These are phyloP conservation scores for Iris macrosiphon DNA, from an alignment of 106 monocot species.

Conservation along the genomic window DNA sequence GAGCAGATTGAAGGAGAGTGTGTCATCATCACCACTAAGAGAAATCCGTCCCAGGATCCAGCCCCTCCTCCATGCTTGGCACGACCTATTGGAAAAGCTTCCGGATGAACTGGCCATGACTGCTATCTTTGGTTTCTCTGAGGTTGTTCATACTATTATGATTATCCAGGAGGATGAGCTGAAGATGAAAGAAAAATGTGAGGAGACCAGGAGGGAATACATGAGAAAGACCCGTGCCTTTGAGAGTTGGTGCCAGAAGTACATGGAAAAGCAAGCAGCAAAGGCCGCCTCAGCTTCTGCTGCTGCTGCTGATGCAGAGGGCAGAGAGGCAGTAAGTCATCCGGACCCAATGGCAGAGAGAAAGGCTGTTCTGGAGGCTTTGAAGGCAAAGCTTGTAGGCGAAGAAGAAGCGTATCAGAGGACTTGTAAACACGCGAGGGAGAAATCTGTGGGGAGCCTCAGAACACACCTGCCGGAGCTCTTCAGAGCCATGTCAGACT, in stretches of 20 bases:
- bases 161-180: conserved; percentile 58
- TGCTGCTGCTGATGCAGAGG: conserved; percentile 22
- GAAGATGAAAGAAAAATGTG: conserved; percentile 45
- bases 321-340: conserved; percentile 7
- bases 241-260: conserved; percentile 53
- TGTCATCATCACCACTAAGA: conserved; percentile 31
- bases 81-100: conserved; percentile 62
- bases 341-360: conserved; percentile 33
- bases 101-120: conserved; percentile 32
- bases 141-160: conserved; percentile 38
- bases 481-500: conserved; percentile 52
- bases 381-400: conserved; percentile 33
- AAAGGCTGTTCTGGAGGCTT: conserved; percentile 29
- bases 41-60: conserved; percentile 35
- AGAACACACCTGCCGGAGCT: conserved; percentile 68
- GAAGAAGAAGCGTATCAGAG: conserved; percentile 34
- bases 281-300: background rate
- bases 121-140: conserved; percentile 49
- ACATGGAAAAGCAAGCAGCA: conserved; percentile 7
- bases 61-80: conserved; percentile 53
- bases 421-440: conserved; percentile 62
- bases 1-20: conserved; percentile 67
- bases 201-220: conserved; percentile 36
- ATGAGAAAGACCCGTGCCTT: conserved; percentile 32
- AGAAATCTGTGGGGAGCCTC: conserved; percentile 50